Conservation (phyloP, 768 basidiomycete species). For the Hypholoma sublateritium region DNA sequence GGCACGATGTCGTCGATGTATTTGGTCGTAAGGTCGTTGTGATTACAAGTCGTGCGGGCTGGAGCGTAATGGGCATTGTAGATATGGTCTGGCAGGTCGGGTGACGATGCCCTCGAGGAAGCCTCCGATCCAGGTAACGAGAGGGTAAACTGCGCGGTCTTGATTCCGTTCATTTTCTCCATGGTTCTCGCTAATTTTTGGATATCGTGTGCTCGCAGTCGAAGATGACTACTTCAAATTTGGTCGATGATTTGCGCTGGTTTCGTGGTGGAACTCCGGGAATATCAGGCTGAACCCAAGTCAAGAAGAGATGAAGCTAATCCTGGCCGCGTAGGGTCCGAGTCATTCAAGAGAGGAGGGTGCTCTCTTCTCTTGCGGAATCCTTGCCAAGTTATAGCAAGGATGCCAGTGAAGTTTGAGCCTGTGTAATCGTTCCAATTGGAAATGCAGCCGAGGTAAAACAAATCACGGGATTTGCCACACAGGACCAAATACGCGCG, state of each 20-base stretch:
- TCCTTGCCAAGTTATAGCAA: no score
- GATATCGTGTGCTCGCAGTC: no score
- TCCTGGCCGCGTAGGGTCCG: no score
- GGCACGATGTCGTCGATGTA: slow-evolving; percentile 20
- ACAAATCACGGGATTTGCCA: no score
- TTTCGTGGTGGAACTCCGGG: neutral
- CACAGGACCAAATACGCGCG: no score
- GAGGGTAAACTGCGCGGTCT: slow-evolving; percentile 26
- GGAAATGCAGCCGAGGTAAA: no score
- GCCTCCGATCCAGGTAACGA: slow-evolving; percentile 30
- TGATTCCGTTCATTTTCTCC: slow-evolving; percentile 8
- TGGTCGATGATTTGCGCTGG: neutral
- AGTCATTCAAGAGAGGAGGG: no score
- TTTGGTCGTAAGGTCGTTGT: slow-evolving; percentile 11
- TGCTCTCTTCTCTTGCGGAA: no score
- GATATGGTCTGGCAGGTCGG: slow-evolving; percentile 18
- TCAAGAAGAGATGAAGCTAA: no score
- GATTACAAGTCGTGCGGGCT: slow-evolving; percentile 14
- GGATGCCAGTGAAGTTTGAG: no score
- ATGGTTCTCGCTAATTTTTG: neutral
- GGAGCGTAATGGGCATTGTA: slow-evolving; percentile 7
- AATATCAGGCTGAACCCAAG: no score
- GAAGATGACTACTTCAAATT: neutral
- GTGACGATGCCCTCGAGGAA: slow-evolving; percentile 34
- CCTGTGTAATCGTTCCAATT: no score